phyloP scores from a whole-genome alignment of 768 basidiomycete species.

The Xanthoconium stramineum region DNA sequence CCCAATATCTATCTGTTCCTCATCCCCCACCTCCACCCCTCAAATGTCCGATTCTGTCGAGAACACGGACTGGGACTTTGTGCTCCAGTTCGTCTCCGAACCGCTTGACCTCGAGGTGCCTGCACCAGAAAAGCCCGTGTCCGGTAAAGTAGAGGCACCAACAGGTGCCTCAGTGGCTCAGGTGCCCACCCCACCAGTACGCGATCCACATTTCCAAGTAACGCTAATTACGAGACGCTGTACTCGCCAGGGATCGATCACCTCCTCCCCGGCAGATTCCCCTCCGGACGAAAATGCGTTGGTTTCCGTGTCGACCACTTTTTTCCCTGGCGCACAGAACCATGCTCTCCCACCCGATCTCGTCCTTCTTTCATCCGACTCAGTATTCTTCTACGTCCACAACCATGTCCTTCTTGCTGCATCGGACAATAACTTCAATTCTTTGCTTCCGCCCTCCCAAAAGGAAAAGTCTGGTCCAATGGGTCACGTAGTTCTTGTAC shows the following conservation, averaged over 20 bases:
- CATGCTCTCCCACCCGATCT: conserved; percentile 56
- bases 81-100: conserved; percentile 56
- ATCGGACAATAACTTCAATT: conserved; percentile 65
- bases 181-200: conserved; percentile 65
- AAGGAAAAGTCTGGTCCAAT: conserved; percentile 39
- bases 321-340: conserved; percentile 67
- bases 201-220: conserved; percentile 15
- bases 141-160: conserved; percentile 21
- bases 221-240: conserved; percentile 5
- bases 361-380: conserved; percentile 67
- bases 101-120: conserved; percentile 36
- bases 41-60: conserved; percentile 36
- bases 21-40: background rate
- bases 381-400: conserved; percentile 84
- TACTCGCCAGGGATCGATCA: conserved; percentile 29
- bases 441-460: conserved; percentile 47
- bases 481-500: conserved; percentile 55
- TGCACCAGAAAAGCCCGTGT: conserved; percentile 36
- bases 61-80: conserved; percentile 56
- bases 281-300: conserved; percentile 42
- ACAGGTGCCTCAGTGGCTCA: conserved; percentile 30
- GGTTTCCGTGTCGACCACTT: conserved; percentile 81
- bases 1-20: background rate
- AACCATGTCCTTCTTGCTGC: conserved; percentile 50
- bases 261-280: conserved; percentile 32